A percentile compares a stretch with the other conserved stretches of the same genome.
Conservation (phyloP, 805 yeast genomes). For the Kazachstania taianensis region DNA sequence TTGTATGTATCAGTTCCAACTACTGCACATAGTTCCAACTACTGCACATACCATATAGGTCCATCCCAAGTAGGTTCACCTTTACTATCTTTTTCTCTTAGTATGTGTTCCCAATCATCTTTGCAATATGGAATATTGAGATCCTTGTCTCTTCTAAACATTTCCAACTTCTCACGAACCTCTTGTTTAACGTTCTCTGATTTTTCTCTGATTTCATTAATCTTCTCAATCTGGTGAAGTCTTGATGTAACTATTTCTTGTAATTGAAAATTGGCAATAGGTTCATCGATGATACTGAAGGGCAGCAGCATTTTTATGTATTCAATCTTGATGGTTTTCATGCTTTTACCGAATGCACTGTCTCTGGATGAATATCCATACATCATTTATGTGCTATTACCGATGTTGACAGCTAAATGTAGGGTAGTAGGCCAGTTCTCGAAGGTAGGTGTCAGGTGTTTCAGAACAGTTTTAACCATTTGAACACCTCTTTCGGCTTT, state of each 20-base stretch:
- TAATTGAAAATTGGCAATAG: neutral
- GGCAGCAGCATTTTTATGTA: neutral
- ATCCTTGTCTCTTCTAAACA: neutral
- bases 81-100: neutral
- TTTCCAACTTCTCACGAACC: neutral
- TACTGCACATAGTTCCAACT: too few species aligned
- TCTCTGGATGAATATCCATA: neutral
- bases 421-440: neutral
- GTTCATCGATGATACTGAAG: neutral
- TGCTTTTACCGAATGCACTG: neutral
- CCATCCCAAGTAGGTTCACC: conserved; percentile 2
- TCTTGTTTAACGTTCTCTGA: neutral
- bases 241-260: neutral
- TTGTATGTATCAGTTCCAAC: neutral
- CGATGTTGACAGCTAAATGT: neutral
- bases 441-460: neutral
- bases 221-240: neutral
- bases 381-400: neutral
- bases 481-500: neutral
- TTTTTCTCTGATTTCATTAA: neutral
- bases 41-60: neutral
- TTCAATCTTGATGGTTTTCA: neutral
- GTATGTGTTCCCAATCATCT: neutral
- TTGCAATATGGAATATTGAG: neutral
- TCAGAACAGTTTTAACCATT: neutral